phyloP scores from a whole-genome alignment of 2,329 filamentous ascomycete genomes.

The Colletotrichum sansevieriae region DNA sequence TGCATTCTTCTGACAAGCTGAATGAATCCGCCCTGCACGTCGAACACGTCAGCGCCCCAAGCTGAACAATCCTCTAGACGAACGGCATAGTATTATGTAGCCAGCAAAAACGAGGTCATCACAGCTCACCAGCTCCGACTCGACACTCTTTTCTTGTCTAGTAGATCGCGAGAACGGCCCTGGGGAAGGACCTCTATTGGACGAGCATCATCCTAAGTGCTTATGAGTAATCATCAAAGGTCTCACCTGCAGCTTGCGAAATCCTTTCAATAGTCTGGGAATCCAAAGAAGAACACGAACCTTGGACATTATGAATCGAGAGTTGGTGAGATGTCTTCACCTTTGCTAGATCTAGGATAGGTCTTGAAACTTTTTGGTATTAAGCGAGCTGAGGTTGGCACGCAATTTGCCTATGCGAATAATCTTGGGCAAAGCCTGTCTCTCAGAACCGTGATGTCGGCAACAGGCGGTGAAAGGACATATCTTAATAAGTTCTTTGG shows the following conservation, averaged over 20 bases:
- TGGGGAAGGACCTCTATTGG: constrained; percentile 19
- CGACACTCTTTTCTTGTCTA: not conserved
- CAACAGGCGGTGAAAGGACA: constrained; percentile 12
- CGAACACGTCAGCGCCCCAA: not conserved
- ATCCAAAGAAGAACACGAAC: not conserved
- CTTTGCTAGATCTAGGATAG: not conserved
- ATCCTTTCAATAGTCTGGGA: constrained; percentile 16
- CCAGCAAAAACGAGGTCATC: not conserved
- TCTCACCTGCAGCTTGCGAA: constrained; percentile 31
- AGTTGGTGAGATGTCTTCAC: not conserved
- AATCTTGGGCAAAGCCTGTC: not conserved
- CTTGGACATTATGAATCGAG: not conserved
- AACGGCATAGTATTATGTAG: not conserved
- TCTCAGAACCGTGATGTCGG: not conserved
- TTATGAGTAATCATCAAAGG: constrained; percentile 37
- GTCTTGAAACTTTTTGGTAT: not conserved
- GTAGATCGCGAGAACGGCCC: not conserved
- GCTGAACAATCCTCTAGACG: constrained; percentile 17
- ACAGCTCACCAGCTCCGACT: constrained; percentile 4
- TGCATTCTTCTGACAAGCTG: not conserved
- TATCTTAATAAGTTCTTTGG: constrained; percentile 2
- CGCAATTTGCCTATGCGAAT: not conserved
- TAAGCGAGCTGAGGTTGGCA: not conserved
- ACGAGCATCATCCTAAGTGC: constrained; percentile 27
- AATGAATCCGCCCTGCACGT: not conserved